A percentile compares a stretch with the other conserved stretches of the same genome.
Conservation (phyloP, 345 rosid genomes). For the Kernera saxatilis region DNA sequence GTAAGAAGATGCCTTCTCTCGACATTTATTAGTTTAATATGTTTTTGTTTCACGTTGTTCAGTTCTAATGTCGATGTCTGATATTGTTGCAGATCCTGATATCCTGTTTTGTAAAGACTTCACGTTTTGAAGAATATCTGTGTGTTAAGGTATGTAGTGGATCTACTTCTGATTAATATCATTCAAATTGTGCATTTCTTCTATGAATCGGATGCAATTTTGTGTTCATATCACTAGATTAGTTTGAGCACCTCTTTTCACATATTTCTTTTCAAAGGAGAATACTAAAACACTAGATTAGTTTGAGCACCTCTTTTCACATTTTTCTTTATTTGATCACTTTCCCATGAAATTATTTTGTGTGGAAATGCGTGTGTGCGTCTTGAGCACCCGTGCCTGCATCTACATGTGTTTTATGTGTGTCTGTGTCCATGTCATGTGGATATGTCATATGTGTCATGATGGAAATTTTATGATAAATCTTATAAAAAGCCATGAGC, state of each 20-base stretch:
- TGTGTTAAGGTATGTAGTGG: slow-evolving; percentile 65
- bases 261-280: neutral
- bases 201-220: neutral
- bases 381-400: neutral
- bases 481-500: slow-evolving; percentile 1
- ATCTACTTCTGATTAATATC: neutral
- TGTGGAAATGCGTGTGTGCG: neutral
- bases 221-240: neutral
- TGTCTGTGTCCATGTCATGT: neutral
- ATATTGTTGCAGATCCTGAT: slow-evolving; percentile 62
- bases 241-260: neutral
- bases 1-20: slow-evolving; percentile 31
- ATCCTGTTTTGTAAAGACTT: slow-evolving; percentile 90
- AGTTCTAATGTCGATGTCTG: slow-evolving; percentile 3
- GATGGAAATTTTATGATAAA: slow-evolving; percentile 8
- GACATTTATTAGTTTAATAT: neutral
- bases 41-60: neutral
- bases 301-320: neutral
- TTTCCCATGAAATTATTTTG: neutral
- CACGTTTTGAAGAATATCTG: slow-evolving; percentile 75
- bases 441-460: neutral
- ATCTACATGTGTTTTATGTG: neutral
- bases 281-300: neutral
- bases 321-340: neutral
- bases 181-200: neutral